Evolutionary conservation across 768 basidiomycete species (phyloP), one percentile per base, ranked within the genome.

Genomic region (Rickenella mellea): DNA sequence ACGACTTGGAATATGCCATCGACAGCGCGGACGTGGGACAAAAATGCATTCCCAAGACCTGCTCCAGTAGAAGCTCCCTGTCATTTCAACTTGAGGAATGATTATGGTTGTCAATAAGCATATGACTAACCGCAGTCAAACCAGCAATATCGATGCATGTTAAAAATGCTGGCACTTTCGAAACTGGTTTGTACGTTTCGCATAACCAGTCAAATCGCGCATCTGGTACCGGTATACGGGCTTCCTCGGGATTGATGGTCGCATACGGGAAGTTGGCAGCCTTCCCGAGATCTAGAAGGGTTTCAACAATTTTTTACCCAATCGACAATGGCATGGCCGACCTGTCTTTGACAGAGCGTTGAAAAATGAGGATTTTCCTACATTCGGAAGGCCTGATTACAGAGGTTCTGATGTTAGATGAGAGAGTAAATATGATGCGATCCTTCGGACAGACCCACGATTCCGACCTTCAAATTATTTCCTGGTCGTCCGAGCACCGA

Each of bases 111-210:
- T n/a, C 24, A 38, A 25, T 6, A 27, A 1, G 37, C 33, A 32
- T 36, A 15, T 19, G 17, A 66, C 80, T 46, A 58, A 88, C 86
- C 40, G 92, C 90, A 32, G 94, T 97, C 40, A 99, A 70, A 57
- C 96, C 96, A 48, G 96, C 96, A 53, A 99, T 99, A 65, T 99
- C 96, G 60, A 97, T 94, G 59, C 91, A 94, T 15, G 96, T 99
- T 42, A 99, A 73, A 67, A 89, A 88, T 14, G 96, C 93, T 17
- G 96, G 93, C 33, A 99, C 78, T 49, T 79, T 78, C 10, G 81
- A 83, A 9, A 66, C 74, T 5, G 96, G 94, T 59, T 97, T 96
- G 71, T 98, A 98, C 6, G 74, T 58, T 10, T 87, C 78, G 59
- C 78, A 85, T 22, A 99, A 78, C 93, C 92, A 98, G 42, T 93